Conservation (phyloP, 345 rosid species). For the Acer negundo region DNA sequence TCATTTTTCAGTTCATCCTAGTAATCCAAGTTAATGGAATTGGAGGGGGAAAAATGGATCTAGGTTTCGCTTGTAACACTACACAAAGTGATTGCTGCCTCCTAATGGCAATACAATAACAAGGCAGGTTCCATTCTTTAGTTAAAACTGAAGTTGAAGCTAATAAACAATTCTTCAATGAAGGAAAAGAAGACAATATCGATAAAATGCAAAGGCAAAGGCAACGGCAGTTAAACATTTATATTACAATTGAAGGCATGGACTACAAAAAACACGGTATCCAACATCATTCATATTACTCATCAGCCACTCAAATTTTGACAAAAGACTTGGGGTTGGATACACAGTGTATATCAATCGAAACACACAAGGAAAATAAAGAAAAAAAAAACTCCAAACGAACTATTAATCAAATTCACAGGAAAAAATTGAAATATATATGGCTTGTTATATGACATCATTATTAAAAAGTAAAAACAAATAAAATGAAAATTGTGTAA, state of each 20-base stretch:
- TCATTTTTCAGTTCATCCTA: too few relatives aligned
- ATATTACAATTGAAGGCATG: background rate
- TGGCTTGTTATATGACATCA: background rate
- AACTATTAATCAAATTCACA: background rate
- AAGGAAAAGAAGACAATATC: too few relatives aligned
- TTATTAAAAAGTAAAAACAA: background rate
- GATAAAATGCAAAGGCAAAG: slow-evolving; percentile 7
- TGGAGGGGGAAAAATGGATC: too few relatives aligned
- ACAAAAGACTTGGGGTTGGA: too few relatives aligned
- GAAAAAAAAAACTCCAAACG: background rate
- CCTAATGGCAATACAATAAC: too few relatives aligned
- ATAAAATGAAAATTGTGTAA: background rate
- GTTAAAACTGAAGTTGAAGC: too few relatives aligned
- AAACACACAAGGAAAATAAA: background rate
- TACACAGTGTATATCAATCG: background rate
- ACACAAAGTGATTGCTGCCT: too few relatives aligned
- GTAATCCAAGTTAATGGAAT: too few relatives aligned
- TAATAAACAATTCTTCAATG: too few relatives aligned
- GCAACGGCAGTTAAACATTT: background rate
- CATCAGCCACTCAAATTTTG: background rate
- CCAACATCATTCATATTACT: background rate
- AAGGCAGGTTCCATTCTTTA: too few relatives aligned
- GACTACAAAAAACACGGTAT: background rate
- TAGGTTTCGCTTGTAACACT: too few relatives aligned
- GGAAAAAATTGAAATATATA: background rate